Conservation (phyloP, 306 rosid genomes). For the Leucaena leucocephala region DNA sequence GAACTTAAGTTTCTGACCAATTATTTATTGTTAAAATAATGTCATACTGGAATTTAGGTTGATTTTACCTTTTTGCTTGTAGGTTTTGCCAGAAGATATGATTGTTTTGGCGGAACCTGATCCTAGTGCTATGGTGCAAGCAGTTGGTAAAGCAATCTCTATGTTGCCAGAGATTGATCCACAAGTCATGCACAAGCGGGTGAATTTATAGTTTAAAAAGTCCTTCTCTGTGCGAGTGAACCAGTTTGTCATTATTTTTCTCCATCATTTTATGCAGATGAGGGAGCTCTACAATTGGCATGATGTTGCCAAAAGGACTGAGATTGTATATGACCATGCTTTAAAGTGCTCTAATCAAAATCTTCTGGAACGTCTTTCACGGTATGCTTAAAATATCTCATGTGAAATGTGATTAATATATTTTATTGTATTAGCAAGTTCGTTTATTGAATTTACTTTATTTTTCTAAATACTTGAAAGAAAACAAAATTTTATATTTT, state of each 20-base stretch:
- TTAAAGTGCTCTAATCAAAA: slow-evolving; percentile 67
- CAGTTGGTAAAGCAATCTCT: slow-evolving; percentile 68
- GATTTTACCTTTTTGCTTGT: slow-evolving; percentile 37
- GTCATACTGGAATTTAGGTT: slow-evolving; percentile 26
- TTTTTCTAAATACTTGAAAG: background rate
- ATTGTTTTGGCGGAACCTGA: slow-evolving; percentile 87
- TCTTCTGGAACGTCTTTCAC: slow-evolving; percentile 69
- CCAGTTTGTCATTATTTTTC: slow-evolving; percentile 14
- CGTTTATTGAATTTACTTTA: background rate
- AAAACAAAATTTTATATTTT: background rate
- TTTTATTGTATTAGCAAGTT: background rate
- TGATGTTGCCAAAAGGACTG: slow-evolving; percentile 86
- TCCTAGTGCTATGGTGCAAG: slow-evolving; percentile 85
- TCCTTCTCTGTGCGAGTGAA: slow-evolving; percentile 32
- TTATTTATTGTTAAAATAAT: slow-evolving; percentile 5
- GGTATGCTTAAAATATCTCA: slow-evolving; percentile 51
- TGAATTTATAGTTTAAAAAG: slow-evolving; percentile 47
- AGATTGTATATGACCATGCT: slow-evolving; percentile 86
- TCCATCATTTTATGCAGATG: slow-evolving; percentile 46
- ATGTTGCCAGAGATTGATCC: slow-evolving; percentile 82
- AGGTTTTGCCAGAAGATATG: slow-evolving; percentile 98
- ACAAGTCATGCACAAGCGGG: slow-evolving; percentile 82
- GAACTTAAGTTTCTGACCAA: slow-evolving; percentile 7
- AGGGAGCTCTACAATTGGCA: slow-evolving; percentile 87
- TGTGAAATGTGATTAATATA: slow-evolving; percentile 15